phyloP scores from a whole-genome alignment of 768 basidiomycete genomes.

The Boletus reticuloceps region DNA sequence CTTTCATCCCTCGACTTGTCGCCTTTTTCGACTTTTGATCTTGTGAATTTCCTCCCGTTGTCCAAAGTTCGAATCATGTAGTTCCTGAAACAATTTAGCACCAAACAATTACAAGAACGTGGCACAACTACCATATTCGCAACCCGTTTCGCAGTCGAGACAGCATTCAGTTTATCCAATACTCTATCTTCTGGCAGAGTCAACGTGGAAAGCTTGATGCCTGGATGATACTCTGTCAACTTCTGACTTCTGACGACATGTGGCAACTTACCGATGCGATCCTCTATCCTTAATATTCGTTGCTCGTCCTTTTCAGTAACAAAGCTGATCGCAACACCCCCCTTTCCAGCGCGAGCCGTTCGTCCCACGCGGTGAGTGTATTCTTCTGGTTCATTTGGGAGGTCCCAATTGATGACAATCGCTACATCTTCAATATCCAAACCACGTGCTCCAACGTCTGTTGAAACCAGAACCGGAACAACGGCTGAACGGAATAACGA shows the following conservation, averaged over 20 bases:
- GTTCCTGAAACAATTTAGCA: constrained; percentile 48
- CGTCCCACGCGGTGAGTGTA: constrained; percentile 96
- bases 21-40: constrained; percentile 46
- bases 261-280: constrained; percentile 69
- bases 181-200: constrained; percentile 76
- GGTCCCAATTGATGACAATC: constrained; percentile 96
- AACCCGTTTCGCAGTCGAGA: constrained; percentile 90
- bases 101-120: neutral
- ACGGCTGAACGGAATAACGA: constrained; percentile 81
- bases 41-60: constrained; percentile 81
- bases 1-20: constrained; percentile 4
- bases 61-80: constrained; percentile 89
- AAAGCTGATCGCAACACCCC: constrained; percentile 89
- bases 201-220: constrained; percentile 75
- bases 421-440: constrained; percentile 96
- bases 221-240: constrained; percentile 35
- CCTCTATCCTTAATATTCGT: constrained; percentile 77
- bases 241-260: neutral
- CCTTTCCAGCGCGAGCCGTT: constrained; percentile 87
- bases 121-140: constrained; percentile 78
- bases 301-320: constrained; percentile 94
- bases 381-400: constrained; percentile 86
- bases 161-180: constrained; percentile 78
- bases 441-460: constrained; percentile 94
- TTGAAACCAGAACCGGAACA: constrained; percentile 89